Conservation (phyloP, 805 yeast genomes). For the Hemisphaericaspora nanyangensis region DNA sequence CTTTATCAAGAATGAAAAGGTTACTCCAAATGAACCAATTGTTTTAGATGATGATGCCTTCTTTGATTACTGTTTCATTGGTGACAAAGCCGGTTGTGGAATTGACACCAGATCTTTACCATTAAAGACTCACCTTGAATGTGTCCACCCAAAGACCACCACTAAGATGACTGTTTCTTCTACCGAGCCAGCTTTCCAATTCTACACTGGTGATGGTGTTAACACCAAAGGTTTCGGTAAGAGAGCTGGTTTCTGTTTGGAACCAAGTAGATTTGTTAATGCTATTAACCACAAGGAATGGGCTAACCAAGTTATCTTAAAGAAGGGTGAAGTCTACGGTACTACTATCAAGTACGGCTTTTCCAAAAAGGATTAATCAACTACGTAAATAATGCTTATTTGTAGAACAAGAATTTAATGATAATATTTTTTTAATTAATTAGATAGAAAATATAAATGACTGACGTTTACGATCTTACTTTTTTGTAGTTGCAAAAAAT, state of each 20-base stretch:
- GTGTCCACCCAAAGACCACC: slow-evolving; percentile 42
- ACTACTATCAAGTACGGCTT: slow-evolving; percentile 34
- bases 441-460: too few species aligned
- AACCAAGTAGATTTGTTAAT: slow-evolving; percentile 56
- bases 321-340: slow-evolving; percentile 53
- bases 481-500: too few species aligned
- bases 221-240: slow-evolving; percentile 32
- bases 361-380: slow-evolving; percentile 3
- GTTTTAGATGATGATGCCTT: slow-evolving; percentile 20
- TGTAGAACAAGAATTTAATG: too few species aligned
- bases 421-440: too few species aligned
- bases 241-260: slow-evolving; percentile 58
- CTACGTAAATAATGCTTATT: too few species aligned
- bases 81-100: slow-evolving; percentile 26
- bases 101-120: slow-evolving; percentile 46
- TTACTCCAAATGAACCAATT: slow-evolving; percentile 17
- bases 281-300: slow-evolving; percentile 48
- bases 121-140: slow-evolving; percentile 37
- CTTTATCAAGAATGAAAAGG: slow-evolving; percentile 20
- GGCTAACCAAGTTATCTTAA: slow-evolving; percentile 43
- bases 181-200: slow-evolving; percentile 66
- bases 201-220: slow-evolving; percentile 58
- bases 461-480: too few species aligned
- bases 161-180: slow-evolving; percentile 42
- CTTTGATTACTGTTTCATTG: slow-evolving; percentile 48